Base-by-base conservation (phyloP, 2,329 filamentous ascomycete genomes). In the Penicillium sp. region DNA sequence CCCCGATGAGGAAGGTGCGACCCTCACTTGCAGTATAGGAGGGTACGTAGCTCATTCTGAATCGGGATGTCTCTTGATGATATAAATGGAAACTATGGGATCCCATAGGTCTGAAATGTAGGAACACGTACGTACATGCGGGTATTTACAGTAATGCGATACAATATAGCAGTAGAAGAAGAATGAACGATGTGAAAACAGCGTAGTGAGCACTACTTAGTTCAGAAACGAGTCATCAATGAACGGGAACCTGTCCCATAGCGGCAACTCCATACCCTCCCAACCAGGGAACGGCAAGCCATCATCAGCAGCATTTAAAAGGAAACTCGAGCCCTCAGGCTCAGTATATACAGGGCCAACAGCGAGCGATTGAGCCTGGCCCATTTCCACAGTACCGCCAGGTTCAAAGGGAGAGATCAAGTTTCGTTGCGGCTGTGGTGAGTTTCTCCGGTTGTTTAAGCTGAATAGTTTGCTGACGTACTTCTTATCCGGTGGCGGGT, bases 381-480 rank as follows among this genome's bases (percentile, higher is more conserved):
- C 29, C 5, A 53, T 29, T 7, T 61, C 49, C 13, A 60, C 51
- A 35, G 64, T 63, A 15, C 19, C 5, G 13, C 19, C 58, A 8
- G 45, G 19, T 17, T 56, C 47, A 30, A 48, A 7, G 61, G 61
- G 60, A n/a, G 50, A 47, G 8, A 48, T 51, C 1, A 56, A 35
- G 8, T 44, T 51, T 5, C n/a, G 46, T 19, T 64, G 62, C n/a
- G 47, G 53, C n/a, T 55, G 66, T 2, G 62, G 47, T 15, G 62
- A 62, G 23, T 55, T 41, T 2, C 66, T 58, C 3, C 38, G 66
- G n/a, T 66, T 63, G 31, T 66, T 70, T 35, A 78, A 54, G 15
- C 70, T 76, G 60, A 78, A 75, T 0, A 78, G 71, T 58, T 75
- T 74, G 59, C 69, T 77, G 23, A 78, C 76, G 45, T 78, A 78